phyloP scores from a whole-genome alignment of 1,139 yeast genomes.

The Nakaseomyces sp. region DNA sequence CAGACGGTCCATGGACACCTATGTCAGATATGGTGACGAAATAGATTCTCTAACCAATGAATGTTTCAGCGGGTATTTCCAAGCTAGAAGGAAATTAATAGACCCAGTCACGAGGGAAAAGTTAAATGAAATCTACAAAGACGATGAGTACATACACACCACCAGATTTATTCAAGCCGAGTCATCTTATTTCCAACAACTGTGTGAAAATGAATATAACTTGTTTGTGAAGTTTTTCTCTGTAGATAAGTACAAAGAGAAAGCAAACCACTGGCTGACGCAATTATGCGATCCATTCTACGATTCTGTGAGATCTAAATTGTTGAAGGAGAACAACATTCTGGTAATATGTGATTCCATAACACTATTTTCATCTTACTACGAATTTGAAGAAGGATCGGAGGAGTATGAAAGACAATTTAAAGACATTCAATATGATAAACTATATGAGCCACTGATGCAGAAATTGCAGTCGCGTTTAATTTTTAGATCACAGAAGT shows the following conservation, averaged over 20 bases:
- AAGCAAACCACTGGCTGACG: constrained; percentile 43
- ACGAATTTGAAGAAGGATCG: constrained; percentile 48
- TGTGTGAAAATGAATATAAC: constrained; percentile 53
- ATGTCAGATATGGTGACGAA: constrained; percentile 55
- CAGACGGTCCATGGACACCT: constrained; percentile 34
- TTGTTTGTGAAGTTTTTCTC: constrained; percentile 50
- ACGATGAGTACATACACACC: constrained; percentile 15
- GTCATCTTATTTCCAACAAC: constrained; percentile 47
- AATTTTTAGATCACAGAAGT: constrained; percentile 67
- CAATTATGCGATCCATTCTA: constrained; percentile 67
- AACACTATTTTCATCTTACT: constrained; percentile 57
- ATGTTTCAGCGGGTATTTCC: constrained; percentile 55
- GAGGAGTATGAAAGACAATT: constrained; percentile 26
- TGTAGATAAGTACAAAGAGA: constrained; percentile 17
- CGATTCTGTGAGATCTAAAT: constrained; percentile 54
- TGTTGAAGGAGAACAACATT: constrained; percentile 62
- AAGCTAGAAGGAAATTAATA: constrained; percentile 43
- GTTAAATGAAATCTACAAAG: constrained; percentile 27
- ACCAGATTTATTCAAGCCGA: constrained; percentile 48
- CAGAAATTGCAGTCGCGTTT: constrained; percentile 73
- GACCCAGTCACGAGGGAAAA: constrained; percentile 37
- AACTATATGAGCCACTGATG: constrained; percentile 59
- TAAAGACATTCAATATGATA: constrained; percentile 41
- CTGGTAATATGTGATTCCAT: constrained; percentile 66
- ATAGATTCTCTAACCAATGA: constrained; percentile 44